Percentiles rank a stretch among this genome's conserved stretches.
These are phyloP conservation scores for Paspalum notatum DNA, from an alignment of 176 grass and related monocot species.

Conservation along the genomic window DNA sequence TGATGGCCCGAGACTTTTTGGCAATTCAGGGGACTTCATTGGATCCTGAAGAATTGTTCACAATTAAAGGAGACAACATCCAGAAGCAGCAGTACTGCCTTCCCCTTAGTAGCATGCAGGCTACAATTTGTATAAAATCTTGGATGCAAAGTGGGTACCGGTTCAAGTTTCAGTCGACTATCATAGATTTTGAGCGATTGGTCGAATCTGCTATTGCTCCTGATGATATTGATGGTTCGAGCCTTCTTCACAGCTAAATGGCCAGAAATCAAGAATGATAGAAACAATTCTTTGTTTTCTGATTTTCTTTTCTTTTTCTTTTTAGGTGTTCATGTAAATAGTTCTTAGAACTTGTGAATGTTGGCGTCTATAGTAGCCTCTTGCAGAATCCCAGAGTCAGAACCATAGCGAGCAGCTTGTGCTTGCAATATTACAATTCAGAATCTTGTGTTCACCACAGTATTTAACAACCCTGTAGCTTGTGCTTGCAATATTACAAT, in stretches of 20 bases:
- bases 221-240: constrained; percentile 29
- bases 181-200: constrained; percentile 75
- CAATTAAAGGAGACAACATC: constrained; percentile 69
- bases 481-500: not conserved
- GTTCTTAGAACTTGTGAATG: not conserved
- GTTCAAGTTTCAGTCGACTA: constrained; percentile 66
- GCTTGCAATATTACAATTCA: not conserved
- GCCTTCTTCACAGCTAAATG: constrained; percentile 33
- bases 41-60: constrained; percentile 86
- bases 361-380: not conserved
- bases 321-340: constrained; percentile 57
- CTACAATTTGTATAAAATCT: constrained; percentile 68
- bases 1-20: constrained; percentile 93
- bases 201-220: constrained; percentile 47
- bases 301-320: not conserved
- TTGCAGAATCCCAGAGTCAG: constrained; percentile 9
- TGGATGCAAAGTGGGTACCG: constrained; percentile 84
- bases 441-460: constrained; percentile 2
- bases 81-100: constrained; percentile 79
- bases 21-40: constrained; percentile 79
- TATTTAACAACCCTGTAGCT: not conserved
- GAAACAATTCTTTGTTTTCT: constrained; percentile 35
- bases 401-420: not conserved
- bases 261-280: constrained; percentile 11
- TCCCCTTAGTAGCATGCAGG: constrained; percentile 60